A percentile compares a stretch with the other conserved stretches of the same genome.
These are phyloP conservation scores for Cystofilobasidium ferigula DNA, from an alignment of 768 basidiomycete genomes.

Conservation along the genomic window DNA sequence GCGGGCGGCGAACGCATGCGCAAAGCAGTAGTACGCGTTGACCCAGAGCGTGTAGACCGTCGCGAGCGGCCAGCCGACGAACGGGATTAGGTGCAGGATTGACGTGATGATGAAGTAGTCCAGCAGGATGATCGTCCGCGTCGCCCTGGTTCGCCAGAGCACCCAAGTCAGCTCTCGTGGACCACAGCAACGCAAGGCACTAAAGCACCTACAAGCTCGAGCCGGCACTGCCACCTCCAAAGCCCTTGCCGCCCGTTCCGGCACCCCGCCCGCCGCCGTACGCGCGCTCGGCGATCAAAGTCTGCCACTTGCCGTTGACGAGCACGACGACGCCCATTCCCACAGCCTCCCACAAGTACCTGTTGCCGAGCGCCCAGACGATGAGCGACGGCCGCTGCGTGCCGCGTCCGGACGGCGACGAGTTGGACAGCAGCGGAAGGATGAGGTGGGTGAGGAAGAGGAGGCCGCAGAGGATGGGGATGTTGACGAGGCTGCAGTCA, in stretches of 20 bases:
- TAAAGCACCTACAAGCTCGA: slow-evolving; percentile 24
- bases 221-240: slow-evolving; percentile 13
- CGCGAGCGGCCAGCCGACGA: slow-evolving; percentile 29
- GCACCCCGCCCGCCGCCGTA: slow-evolving; percentile 7
- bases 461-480: slow-evolving; percentile 35
- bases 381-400: slow-evolving; percentile 30
- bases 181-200: neutral
- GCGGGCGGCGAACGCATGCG: slow-evolving; percentile 26
- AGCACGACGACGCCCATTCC: slow-evolving; percentile 19
- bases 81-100: slow-evolving; percentile 31
- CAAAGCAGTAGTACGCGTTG: slow-evolving; percentile 37
- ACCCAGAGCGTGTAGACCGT: slow-evolving; percentile 35
- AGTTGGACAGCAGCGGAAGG: slow-evolving; percentile 30
- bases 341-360: neutral
- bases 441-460: slow-evolving; percentile 34
- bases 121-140: slow-evolving; percentile 31
- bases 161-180: slow-evolving; percentile 26
- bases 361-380: slow-evolving; percentile 34
- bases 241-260: slow-evolving; percentile 3
- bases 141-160: neutral
- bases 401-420: slow-evolving; percentile 23
- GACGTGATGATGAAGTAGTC: slow-evolving; percentile 36
- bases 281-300: slow-evolving; percentile 15
- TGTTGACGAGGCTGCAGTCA: slow-evolving; percentile 34
- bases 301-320: slow-evolving; percentile 17